Conservation (phyloP, 2,329 filamentous ascomycete genomes). For the Sporothrix mexicana region DNA sequence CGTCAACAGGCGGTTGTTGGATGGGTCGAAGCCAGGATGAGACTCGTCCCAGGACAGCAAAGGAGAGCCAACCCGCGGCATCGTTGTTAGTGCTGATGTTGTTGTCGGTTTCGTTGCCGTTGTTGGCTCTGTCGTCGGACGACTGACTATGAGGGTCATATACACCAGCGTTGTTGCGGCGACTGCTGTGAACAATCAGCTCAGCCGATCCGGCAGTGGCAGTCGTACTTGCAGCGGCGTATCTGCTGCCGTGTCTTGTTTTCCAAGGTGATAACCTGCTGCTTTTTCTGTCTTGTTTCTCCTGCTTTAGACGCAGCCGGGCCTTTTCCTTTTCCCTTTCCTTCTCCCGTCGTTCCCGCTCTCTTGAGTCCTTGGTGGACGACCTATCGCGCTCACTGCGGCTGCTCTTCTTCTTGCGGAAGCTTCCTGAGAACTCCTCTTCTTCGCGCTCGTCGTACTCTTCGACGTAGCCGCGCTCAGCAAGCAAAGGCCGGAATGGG, state of each 20-base stretch:
- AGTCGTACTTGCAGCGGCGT: not conserved
- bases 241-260: conserved; percentile 9
- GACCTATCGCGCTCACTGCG: conserved; percentile 25
- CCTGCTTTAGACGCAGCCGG: not conserved
- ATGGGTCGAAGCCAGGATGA: conserved; percentile 61
- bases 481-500: conserved; percentile 29
- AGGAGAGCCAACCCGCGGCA: conserved; percentile 37
- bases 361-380: conserved; percentile 15
- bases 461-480: conserved; percentile 26
- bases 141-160: conserved; percentile 9
- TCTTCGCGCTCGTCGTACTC: conserved; percentile 25
- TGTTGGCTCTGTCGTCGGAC: conserved; percentile 7
- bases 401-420: conserved; percentile 24
- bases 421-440: conserved; percentile 6
- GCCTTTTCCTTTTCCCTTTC: conserved; percentile 16
- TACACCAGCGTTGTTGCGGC: conserved; percentile 18
- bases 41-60: conserved; percentile 56
- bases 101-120: conserved; percentile 31
- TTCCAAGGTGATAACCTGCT: conserved; percentile 8
- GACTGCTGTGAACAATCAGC: conserved; percentile 28
- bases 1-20: conserved; percentile 43
- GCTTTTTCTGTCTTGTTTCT: conserved; percentile 22
- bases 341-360: conserved; percentile 22
- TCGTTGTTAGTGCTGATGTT: conserved; percentile 39
- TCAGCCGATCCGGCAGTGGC: not conserved